phyloP scores from a whole-genome alignment of 257 asterid genomes.

The Rehmannia glutinosa region DNA sequence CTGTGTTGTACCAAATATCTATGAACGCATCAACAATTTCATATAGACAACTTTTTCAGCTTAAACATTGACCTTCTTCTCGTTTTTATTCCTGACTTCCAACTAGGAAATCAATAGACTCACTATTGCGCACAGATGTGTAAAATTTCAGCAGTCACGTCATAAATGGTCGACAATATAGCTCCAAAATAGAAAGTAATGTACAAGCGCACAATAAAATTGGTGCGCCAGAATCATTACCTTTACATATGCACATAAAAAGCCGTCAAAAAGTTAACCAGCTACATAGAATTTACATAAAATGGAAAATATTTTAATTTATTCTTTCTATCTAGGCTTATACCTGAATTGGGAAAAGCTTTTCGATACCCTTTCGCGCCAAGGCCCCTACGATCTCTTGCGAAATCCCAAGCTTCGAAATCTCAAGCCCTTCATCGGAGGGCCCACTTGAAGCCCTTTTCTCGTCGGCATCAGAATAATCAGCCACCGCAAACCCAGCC shows the following conservation, averaged over 20 bases:
- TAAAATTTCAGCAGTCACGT: background rate
- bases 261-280: background rate
- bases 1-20: background rate
- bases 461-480: slow-evolving; percentile 50
- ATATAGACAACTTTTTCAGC: background rate
- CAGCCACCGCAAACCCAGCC: slow-evolving; percentile 60
- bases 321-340: background rate
- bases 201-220: background rate
- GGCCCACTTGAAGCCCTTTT: slow-evolving; percentile 27
- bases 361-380: slow-evolving; percentile 60
- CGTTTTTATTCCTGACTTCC: background rate
- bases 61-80: background rate
- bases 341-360: slow-evolving; percentile 97
- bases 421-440: slow-evolving; percentile 81
- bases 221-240: background rate
- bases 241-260: background rate
- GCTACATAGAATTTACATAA: background rate
- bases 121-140: background rate
- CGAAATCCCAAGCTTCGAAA: slow-evolving; percentile 74
- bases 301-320: background rate
- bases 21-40: background rate
- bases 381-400: slow-evolving; percentile 58
- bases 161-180: background rate
- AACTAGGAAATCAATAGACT: background rate
- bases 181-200: background rate